Evolutionary conservation across 257 asterid genomes (phyloP), one percentile per base, ranked within the genome.

Genomic region (Galeopsis tetrahit): DNA sequence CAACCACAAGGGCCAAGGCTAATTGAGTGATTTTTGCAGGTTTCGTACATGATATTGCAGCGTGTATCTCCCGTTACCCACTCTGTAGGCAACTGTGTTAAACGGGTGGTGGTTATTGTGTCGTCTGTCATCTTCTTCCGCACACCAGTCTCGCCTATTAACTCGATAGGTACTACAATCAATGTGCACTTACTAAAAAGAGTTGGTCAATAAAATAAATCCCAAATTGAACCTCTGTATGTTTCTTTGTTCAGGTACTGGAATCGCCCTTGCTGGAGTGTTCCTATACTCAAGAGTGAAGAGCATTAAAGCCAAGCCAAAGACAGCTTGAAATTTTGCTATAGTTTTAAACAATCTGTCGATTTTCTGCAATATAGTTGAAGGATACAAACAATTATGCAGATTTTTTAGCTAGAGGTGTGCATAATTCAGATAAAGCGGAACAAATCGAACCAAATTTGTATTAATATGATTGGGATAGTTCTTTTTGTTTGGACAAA

Each of bases 1-100:
- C 35, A 46, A 38, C 1, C 35, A 52, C 21, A 9, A 34, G 42
- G 79, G 75, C 78, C 21, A 9, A 34, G 42, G 79, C 77, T 80
- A 59, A 81, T 38, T 11, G 66, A 57, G 10, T 57, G 78, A 46
- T 38, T 38, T 80, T 67, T 72, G 79, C 92, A 93, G 96, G 94
- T 93, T 57, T 83, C 98, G 10, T 93, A 91, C 85, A 93, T 91
- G 97, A 87, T 93, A 77, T 75, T 93, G 84, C 94, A 89, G 81
- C 90, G 97, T 40, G 96, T 91, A 52, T 93, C 97, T 13, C 98
- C 96, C 9, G 91, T 93, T 46, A 91, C 96, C n/a, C 98, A 93
- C 75, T 91, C 98, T 3, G 97, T 93, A 11, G 96, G 93, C 52
- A 93, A 93, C 85, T 91, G 96, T 46, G 96, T 89, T 49, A 93